Evolutionary conservation across 2,329 filamentous ascomycete genomes (phyloP).

Genomic region (Simplicillium sp.): DNA sequence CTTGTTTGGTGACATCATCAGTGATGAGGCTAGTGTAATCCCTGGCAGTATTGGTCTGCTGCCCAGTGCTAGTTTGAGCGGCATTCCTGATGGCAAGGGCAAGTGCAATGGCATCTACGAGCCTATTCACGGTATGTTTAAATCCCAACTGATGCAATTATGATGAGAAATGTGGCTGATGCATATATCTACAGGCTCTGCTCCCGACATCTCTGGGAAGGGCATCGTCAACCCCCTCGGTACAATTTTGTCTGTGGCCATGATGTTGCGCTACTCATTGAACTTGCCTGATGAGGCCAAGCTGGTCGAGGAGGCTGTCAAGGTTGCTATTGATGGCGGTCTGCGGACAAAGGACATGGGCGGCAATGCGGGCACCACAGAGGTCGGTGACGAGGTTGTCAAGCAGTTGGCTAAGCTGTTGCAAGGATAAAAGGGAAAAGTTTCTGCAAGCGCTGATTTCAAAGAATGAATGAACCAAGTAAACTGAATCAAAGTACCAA

Average conservation of each 20-base stretch:
- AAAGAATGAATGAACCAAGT: too few relatives aligned
- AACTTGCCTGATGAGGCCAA: slow-evolving; percentile 67
- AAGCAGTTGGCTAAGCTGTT: slow-evolving; percentile 61
- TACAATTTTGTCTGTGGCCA: slow-evolving; percentile 82
- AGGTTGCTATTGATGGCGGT: slow-evolving; percentile 68
- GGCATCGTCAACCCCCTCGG: slow-evolving; percentile 80
- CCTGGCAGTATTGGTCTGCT: slow-evolving; percentile 82
- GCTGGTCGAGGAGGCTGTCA: slow-evolving; percentile 73
- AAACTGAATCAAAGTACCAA: too few relatives aligned
- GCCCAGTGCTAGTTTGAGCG: slow-evolving; percentile 78
- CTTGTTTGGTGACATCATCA: slow-evolving; percentile 92
- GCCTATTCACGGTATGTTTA: slow-evolving; percentile 74
- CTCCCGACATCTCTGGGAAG: slow-evolving; percentile 87
- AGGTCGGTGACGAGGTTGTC: slow-evolving; percentile 72
- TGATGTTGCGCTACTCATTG: slow-evolving; percentile 94
- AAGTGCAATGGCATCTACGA: slow-evolving; percentile 94
- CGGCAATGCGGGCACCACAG: slow-evolving; percentile 60
- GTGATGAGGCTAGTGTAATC: slow-evolving; percentile 90
- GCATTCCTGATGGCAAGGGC: slow-evolving; percentile 75
- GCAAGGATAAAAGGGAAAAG: slow-evolving; percentile 22
- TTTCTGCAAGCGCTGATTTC: too few relatives aligned
- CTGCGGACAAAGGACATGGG: slow-evolving; percentile 78
- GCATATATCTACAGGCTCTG: slow-evolving; percentile 50
- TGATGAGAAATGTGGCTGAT: slow-evolving; percentile 2
- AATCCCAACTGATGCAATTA: slow-evolving; percentile 4